These are phyloP conservation scores for Ormosia emarginata DNA, from an alignment of 306 rosid species.

Conservation along the genomic window DNA sequence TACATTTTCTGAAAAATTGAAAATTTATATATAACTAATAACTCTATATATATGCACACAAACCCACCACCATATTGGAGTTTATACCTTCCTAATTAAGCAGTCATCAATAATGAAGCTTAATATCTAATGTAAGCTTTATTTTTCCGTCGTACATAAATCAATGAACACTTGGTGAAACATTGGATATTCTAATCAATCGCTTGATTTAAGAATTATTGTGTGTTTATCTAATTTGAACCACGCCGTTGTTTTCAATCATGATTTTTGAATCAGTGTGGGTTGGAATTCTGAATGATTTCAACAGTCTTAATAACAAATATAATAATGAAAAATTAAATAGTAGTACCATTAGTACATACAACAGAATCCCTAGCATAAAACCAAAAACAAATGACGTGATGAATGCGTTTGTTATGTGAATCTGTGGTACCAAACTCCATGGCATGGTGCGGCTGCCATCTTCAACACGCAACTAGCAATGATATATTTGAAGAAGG, in stretches of 20 bases:
- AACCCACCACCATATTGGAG: not conserved
- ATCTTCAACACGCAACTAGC: slow-evolving; percentile 39
- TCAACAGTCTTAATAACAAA: not conserved
- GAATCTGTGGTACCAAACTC: slow-evolving; percentile 1
- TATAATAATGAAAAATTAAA: not conserved
- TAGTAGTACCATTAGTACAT: not conserved
- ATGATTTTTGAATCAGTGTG: not conserved
- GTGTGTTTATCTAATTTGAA: not conserved
- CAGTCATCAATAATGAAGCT: not conserved
- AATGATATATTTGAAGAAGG: slow-evolving; percentile 20
- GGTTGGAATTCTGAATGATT: slow-evolving; percentile 5
- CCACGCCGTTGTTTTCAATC: not conserved
- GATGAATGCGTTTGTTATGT: slow-evolving; percentile 20
- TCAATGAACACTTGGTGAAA: not conserved
- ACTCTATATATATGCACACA: too few species aligned
- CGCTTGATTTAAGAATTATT: not conserved
- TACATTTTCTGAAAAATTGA: not conserved
- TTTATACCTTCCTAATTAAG: not conserved
- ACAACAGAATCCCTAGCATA: not conserved
- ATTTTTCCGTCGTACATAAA: not conserved
- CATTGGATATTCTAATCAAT: not conserved
- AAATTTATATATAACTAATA: not conserved
- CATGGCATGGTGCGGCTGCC: slow-evolving; percentile 1
- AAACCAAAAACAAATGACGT: slow-evolving; percentile 23
- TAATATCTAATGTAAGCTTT: not conserved